Evolutionary conservation across 768 basidiomycete species (phyloP), one percentile per base, ranked within the genome.

Genomic region (Crassisporium funariophilum): DNA sequence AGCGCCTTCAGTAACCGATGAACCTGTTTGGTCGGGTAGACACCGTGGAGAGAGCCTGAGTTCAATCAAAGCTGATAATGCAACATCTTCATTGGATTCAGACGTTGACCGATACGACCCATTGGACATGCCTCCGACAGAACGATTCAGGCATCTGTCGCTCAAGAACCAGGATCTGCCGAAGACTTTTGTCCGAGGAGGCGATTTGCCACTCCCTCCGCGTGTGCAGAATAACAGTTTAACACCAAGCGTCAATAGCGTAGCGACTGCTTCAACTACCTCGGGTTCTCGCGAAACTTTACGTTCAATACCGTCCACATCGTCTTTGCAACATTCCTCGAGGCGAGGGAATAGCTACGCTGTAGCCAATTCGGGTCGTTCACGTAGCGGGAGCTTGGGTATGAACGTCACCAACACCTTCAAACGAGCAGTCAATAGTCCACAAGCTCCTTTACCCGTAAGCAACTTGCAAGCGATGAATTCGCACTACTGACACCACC

Each of bases 331-430:
- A 49, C 46, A 38, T 33, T 47, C 49, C 21, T 47, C 57, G 35
- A 49, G 15, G 24, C 49, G 48, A 39, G 35, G 9, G 2, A 42
- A 24, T 15, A 22, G 40, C 20, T 36, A 25, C 35, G n/a, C 52
- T 5, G 8, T 46, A 25, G 13, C 19, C 24, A 35, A 22, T 25
- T 31, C 41, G 17, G 77, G 80, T 8, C 73, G 81, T 23, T 64
- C 75, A 40, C 78, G 82, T 47, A 85, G 82, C 55, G 81, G 82
- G n/a, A 84, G 83, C 57, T 62, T 81, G 50, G 80, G 79, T 9
- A 68, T 75, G 48, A 75, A 74, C 56, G 63, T 64, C 39, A 54
- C 70, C 31, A 61, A 54, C 49, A 53, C 65, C 34, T 57, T 59
- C 20, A 71, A 63, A 48, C 66, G 67, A 31, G 68, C 67, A 25